Evolutionary conservation across 192 early-diverging fungal genomes (phyloP).

Genomic region (Ambispora gerdemannii): DNA sequence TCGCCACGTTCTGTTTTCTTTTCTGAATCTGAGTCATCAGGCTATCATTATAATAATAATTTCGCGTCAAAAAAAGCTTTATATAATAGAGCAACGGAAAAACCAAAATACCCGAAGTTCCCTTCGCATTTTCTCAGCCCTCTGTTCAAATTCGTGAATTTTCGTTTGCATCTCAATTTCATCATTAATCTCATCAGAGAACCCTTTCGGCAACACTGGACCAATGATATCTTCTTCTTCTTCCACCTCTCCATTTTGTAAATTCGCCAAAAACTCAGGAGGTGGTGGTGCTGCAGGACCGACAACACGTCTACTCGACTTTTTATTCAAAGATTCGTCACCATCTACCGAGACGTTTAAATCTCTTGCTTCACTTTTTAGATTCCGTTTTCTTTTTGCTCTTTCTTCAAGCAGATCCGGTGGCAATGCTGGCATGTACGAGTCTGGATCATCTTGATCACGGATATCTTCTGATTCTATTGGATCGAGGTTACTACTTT

Average conservation of each 20-base stretch:
- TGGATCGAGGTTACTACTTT: not conserved
- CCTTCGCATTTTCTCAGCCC: constrained; percentile 42
- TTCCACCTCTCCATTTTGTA: constrained; percentile 12
- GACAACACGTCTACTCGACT: constrained; percentile 29
- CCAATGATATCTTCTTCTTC: constrained; percentile 43
- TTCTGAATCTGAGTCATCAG: constrained; percentile 14
- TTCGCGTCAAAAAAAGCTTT: not conserved
- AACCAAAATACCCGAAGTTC: constrained; percentile 33
- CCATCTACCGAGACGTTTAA: constrained; percentile 10
- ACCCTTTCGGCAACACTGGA: constrained; percentile 35
- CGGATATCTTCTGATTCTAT: constrained; percentile 3
- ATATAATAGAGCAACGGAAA: not conserved
- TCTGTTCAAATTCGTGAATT: constrained; percentile 40
- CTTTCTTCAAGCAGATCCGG: constrained; percentile 40
- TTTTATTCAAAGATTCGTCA: not conserved
- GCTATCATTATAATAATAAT: not conserved
- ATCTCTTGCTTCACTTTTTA: too few relatives aligned
- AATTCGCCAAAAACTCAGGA: too few relatives aligned
- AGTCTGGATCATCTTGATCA: constrained; percentile 31
- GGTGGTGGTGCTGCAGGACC: constrained; percentile 37
- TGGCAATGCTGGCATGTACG: constrained; percentile 32
- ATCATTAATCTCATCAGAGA: not conserved
- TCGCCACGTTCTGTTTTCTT: constrained; percentile 45
- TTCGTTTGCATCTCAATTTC: constrained; percentile 29
- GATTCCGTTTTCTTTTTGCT: constrained; percentile 29